Percentiles rank a stretch among this genome's conserved stretches.
Conservation (phyloP, 164 flowering plant species). For the Warburgia ugandensis region DNA sequence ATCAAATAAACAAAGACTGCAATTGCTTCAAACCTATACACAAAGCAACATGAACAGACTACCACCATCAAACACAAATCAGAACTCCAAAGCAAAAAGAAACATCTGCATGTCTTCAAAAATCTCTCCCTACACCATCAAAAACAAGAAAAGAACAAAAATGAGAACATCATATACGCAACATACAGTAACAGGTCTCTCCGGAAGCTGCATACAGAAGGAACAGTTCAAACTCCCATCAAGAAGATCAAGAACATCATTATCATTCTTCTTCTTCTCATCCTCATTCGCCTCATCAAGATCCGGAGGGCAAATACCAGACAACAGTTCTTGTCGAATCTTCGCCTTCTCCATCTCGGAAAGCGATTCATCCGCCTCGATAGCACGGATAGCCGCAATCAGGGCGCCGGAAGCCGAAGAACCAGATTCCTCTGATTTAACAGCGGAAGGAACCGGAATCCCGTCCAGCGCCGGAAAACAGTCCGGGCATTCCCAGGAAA, state of each 20-base stretch:
- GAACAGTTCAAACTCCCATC: slow-evolving; percentile 51
- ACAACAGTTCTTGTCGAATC: slow-evolving; percentile 57
- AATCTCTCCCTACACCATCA: too few relatives aligned
- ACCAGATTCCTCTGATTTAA: slow-evolving; percentile 4
- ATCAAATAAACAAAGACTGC: too few relatives aligned
- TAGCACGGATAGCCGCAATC: slow-evolving; percentile 53
- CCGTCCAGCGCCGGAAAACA: slow-evolving; percentile 31
- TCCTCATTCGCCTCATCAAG: slow-evolving; percentile 6
- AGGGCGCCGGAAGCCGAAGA: slow-evolving; percentile 25
- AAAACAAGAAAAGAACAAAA: too few relatives aligned
- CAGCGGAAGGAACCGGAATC: background rate
- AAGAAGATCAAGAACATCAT: slow-evolving; percentile 30
- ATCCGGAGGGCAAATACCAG: background rate
- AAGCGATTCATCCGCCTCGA: slow-evolving; percentile 51
- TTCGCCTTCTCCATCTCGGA: slow-evolving; percentile 67
- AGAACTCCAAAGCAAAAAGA: too few relatives aligned
- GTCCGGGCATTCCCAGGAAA: slow-evolving; percentile 79
- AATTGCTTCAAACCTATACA: too few relatives aligned
- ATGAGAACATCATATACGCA: too few relatives aligned
- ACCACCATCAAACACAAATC: too few relatives aligned
- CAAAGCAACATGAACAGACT: too few relatives aligned
- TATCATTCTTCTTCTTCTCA: slow-evolving; percentile 8
- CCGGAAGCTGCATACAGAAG: slow-evolving; percentile 67
- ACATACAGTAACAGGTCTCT: slow-evolving; percentile 91
- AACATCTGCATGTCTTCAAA: too few relatives aligned